A percentile compares a stretch with the other conserved stretches of the same genome.
phyloP scores from a whole-genome alignment of 371 early-diverging fungal species.

The Zychaea mexicana region DNA sequence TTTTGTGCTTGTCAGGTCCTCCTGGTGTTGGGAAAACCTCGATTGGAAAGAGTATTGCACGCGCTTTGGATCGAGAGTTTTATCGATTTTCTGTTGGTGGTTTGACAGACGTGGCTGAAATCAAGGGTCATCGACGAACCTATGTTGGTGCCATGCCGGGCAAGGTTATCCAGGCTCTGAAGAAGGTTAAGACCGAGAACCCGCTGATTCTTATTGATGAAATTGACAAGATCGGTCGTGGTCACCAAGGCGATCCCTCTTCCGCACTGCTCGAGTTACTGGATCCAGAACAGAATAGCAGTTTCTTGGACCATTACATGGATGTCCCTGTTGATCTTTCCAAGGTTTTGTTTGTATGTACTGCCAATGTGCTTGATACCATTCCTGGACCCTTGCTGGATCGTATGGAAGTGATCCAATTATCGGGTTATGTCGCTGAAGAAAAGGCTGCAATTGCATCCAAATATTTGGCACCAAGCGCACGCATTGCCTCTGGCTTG shows the following conservation, averaged over 20 bases:
- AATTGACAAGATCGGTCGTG: constrained; percentile 96
- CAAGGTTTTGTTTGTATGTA: constrained; percentile 96
- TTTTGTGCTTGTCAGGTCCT: constrained; percentile 94
- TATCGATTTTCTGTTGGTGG: constrained; percentile 97
- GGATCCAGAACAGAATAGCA: constrained; percentile 95
- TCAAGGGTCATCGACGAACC: constrained; percentile 98
- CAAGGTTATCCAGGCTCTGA: constrained; percentile 96
- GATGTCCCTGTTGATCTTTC: constrained; percentile 97
- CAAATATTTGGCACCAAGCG: constrained; percentile 85
- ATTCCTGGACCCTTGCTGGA: constrained; percentile 96
- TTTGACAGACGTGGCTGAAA: constrained; percentile 95
- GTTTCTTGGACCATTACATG: constrained; percentile 98
- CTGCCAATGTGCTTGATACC: constrained; percentile 94
- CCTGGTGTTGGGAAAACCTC: constrained; percentile 98
- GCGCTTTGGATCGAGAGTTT: constrained; percentile 92
- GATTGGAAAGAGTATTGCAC: constrained; percentile 96
- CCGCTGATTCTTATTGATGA: constrained; percentile 97
- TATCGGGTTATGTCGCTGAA: constrained; percentile 95
- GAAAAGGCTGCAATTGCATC: constrained; percentile 96
- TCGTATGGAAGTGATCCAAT: constrained; percentile 96
- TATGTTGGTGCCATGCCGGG: constrained; percentile 99
- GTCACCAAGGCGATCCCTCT: constrained; percentile 96
- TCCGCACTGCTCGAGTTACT: constrained; percentile 94
- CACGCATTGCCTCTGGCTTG: constrained; percentile 81
- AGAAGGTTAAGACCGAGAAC: constrained; percentile 97